Base-by-base conservation (phyloP, 2,329 filamentous ascomycete species). In the Cladosporium sp. region DNA sequence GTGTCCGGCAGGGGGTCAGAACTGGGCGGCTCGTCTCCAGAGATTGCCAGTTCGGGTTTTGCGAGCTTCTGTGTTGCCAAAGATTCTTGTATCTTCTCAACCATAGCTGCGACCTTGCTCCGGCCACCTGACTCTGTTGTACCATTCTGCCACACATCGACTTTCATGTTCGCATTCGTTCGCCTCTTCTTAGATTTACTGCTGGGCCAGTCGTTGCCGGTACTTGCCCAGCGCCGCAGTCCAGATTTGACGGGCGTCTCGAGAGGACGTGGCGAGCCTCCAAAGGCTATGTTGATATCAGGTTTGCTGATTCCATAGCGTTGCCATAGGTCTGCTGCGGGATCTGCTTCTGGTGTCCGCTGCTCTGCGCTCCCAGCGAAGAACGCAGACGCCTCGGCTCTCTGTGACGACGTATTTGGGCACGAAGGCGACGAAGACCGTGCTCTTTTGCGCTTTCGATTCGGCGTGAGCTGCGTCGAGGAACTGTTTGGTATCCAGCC, bases 401-500 rank as follows among this genome's bases (percentile, higher is more conserved):
- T 77, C 37, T 69, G 75, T 65, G 68, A 77, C 65, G 76, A 78
- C 26, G 73, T 72, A n/a, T 71, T 70, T 1, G 81, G 80, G 60
- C 73, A 73, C n/a, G 70, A 69, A 3, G 74, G 74, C 50, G 82
- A 83, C 0, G 81, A 83, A 69, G 81, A 83, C 65, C 78, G 73
- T 5, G 80, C 80, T 53, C 81, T 76, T 70, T 81, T 82, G 63
- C 78, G 77, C 68, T 78, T 78, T 55, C 79, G 78, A 40, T 78
- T 76, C 0, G 82, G 72, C 18, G 81, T 80, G 23, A 81, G 78
- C 44, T 76, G 75, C 8, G 77, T 71, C 12, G 71, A 73, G 6
- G 79, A 79, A 68, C 80, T 81, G 14, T 81, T 80, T 14, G 78
- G 75, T 67, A 86, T 83, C 87, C 87, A 89, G 58, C 82, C 81